Base-by-base conservation (phyloP, 495 filamentous ascomycete species). In the Chaetomium cochliodes region DNA sequence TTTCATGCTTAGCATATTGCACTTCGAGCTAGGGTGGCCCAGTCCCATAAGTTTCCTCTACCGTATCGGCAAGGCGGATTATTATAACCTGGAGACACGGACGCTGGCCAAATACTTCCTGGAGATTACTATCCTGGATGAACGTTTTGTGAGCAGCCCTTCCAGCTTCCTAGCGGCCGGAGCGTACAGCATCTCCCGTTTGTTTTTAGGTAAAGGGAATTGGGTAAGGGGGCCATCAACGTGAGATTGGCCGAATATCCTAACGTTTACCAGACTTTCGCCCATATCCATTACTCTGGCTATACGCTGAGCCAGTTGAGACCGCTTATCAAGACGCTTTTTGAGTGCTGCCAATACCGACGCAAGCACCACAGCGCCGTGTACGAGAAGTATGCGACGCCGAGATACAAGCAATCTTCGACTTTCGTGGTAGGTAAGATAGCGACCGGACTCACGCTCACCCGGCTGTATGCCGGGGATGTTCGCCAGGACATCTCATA, bases 71-170 rank as follows among this genome's bases (percentile, higher is more conserved):
- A 98, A 98, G 80, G 94, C 94, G 16, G 94, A 98, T 75, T 92
- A 97, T 72, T 98, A 98, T 74, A 92, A 98, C 72, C 80, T 96
- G 57, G 92, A 98, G 78, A 97, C 92, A 23, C 86, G 96, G 25
- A 98, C 96, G 5, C 83, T 98, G 33, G 93, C 94, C 67, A 98
- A 98, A 81, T 98, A 98, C 78, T 97, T 98, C 78, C 81, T 98
- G 56, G 94, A 98, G 74, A 82, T 97, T 49, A 94, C 92, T 47
- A 88, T 98, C 75, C 96, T 98, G 92, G 94, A 98, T 76, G 94
- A 98, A 80, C 89, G 93, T 26, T 98, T 98, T 71, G 92, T 98
- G 50, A 90, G 88, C 52, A 90, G 87, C 72, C 89, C 91, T 49
- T 90, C 94, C 8, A 97, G 93, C 82, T 97, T 89, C 76, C 77